Evolutionary conservation across 768 basidiomycete genomes (phyloP), one percentile per base, ranked within the genome.

Genomic region (Trametes cingulata): DNA sequence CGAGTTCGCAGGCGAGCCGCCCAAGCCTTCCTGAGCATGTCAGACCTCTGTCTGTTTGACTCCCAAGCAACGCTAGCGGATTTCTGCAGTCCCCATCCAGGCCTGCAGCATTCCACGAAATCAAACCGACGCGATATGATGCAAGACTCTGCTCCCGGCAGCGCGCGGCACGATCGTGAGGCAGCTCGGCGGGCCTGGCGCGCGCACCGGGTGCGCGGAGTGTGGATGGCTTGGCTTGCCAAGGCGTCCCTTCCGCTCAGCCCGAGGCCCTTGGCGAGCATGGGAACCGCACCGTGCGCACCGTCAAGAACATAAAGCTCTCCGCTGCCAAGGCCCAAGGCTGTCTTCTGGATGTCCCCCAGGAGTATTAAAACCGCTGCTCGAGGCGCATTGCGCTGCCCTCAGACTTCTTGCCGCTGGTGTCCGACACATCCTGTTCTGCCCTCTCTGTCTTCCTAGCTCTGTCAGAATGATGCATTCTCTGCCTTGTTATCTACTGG

Each of bases 181-280:
- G 48, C 48, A 43, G 47, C 47, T 54, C 59, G 59, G 59, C 53
- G 55, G 20, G 17, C 50, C 54, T 57, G 47, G 39, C 47, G 45
- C 40, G 40, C 39, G 37, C n/a, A 33, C 27, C 47, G 56, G 37
- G 36, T 33, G 37, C 47, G 22, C 24, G 25, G 56, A 40, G 27
- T 13, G 36, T 37, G 52, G 51, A 58, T 62, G 56, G 57, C 61
- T 63, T 63, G 61, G 61, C 61, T 29, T 58, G 61, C 61, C 61
- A 63, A 63, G 61, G 57, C 47, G 25, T 53, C 35, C 39, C 25
- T 57, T 35, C 47, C 47, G 56, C 52, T 46, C 39, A 58, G 56
- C 46, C 51, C 52, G 56, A 63, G 61, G 52, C 46, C 52, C 61
- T 63, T 63, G 61, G 61, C 61, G 52, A 35, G 24, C 56, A 58